Evolutionary conservation across 2,329 filamentous ascomycete genomes (phyloP), one percentile per base, ranked within the genome.

Genomic region (Cercospora zeae-maydis): DNA sequence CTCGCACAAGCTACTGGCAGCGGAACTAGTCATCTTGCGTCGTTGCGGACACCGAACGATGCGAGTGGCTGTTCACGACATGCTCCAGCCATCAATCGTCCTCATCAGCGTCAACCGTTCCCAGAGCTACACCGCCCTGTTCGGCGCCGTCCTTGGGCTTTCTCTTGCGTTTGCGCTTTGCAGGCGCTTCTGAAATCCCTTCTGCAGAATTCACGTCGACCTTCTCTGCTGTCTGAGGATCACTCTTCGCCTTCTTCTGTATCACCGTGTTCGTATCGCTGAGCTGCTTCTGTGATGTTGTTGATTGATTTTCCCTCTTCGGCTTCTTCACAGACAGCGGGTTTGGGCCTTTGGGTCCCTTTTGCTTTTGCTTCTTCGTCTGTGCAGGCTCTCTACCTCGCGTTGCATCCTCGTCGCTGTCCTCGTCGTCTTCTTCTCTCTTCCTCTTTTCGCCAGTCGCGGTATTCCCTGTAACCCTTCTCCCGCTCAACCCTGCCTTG

Each of bases 291-390:
- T 53, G 47, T 49, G 52, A 66, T 49, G 31, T 6, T 27, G 24
- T 27, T 39, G 3, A 57, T 36, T 63, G 60, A 13, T 16, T 6
- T 63, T 76, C 73, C 73, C 85, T 86, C 79, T 88, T 90, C 30
- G 83, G 68, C 78, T 90, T 91, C 79, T 88, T 89, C 58, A 89
- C 81, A 56, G 87, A 84, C 59, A 92, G 76, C 8, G 89, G 89
- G 74, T 92, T 92, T 1, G 88, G 88, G 19, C 83, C 86, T 74
- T 90, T 91, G 3, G 82, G 83, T 1, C 88, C 88, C 63, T 82
- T 84, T 21, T 72, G 73, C 72, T 82, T 84, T 74, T 82, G 85
- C 73, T 84, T 86, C 75, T 86, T 79, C 58, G 72, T 72, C 71
- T 81, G 72, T 76, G 78, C 63, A 76, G 71, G 21, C n/a, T 30